Conservation (phyloP, 306 rosid species). For the Cajanus cajan region DNA sequence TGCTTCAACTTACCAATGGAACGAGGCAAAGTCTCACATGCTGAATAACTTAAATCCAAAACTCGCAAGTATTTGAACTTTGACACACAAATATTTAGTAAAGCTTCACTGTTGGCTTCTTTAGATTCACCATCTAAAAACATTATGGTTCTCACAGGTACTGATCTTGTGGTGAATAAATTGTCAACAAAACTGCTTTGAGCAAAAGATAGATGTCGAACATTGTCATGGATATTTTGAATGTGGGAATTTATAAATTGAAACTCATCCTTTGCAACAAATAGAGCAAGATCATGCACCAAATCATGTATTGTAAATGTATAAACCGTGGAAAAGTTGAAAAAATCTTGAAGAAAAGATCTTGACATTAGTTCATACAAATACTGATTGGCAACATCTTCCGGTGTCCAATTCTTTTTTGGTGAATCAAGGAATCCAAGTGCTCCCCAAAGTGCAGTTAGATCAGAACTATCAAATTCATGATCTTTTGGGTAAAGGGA, state of each 20-base stretch:
- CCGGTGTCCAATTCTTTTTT: not conserved
- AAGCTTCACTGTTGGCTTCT: no score
- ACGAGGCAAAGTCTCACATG: not conserved
- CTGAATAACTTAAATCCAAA: not conserved
- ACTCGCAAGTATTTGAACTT: not conserved
- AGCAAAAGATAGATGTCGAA: not conserved
- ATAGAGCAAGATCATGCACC: conserved; percentile 23
- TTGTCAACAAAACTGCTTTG: no score
- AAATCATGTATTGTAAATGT: not conserved
- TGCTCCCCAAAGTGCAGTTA: conserved; percentile 27
- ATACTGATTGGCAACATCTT: conserved; percentile 16
- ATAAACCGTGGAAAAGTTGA: not conserved
- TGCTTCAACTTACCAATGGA: not conserved
- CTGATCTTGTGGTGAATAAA: no score
- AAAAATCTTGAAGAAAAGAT: conserved; percentile 16
- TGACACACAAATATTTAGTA: not conserved
- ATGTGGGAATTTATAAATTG: not conserved
- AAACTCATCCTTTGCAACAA: conserved; percentile 8
- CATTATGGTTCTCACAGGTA: no score
- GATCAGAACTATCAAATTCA: rapidly evolving
- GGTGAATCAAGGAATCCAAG: conserved; percentile 27
- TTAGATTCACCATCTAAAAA: no score
- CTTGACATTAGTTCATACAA: not conserved
- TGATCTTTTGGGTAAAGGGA: conserved; percentile 20
- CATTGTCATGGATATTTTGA: not conserved